Percentiles rank a stretch among this genome's conserved stretches.
Evolutionary conservation across 371 early-diverging fungal species (phyloP).

Genomic region (Encephalitozoon romaleae): DNA sequence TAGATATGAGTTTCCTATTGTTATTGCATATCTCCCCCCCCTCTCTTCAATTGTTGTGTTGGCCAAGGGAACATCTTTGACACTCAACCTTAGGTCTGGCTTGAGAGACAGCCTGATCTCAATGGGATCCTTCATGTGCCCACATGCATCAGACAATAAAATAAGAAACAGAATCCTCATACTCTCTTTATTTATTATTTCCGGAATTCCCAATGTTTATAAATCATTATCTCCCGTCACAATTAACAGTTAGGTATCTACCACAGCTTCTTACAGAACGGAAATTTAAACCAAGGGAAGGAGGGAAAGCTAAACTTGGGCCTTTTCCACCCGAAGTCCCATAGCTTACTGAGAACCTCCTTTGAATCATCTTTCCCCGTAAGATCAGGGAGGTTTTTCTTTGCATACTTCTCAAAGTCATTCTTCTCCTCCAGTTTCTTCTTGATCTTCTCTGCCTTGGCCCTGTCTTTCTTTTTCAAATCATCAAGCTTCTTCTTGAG

Average conservation of each 20-base stretch:
- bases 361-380: slow-evolving; percentile 2
- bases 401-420: not conserved
- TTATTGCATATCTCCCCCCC: not conserved
- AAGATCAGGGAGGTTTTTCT: slow-evolving; percentile 10
- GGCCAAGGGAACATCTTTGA: not conserved
- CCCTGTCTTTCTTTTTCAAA: not conserved
- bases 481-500: not conserved
- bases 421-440: slow-evolving; percentile 2
- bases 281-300: not conserved
- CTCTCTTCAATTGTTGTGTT: not conserved
- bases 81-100: not conserved
- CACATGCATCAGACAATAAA: not conserved
- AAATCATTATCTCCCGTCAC: not conserved
- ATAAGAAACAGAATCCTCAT: not conserved
- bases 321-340: not conserved
- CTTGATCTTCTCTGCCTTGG: not conserved
- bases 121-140: not conserved
- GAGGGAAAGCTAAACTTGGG: not conserved
- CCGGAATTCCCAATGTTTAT: not conserved
- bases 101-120: not conserved
- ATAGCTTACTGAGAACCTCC: not conserved
- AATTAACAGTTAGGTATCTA: not conserved
- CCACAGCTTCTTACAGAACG: not conserved
- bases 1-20: not conserved
- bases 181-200: not conserved